A percentile compares a stretch with the other conserved stretches of the same genome.
Evolutionary conservation across 73 alveolate species (phyloP).

Genomic region (Paramecium bursaria): DNA sequence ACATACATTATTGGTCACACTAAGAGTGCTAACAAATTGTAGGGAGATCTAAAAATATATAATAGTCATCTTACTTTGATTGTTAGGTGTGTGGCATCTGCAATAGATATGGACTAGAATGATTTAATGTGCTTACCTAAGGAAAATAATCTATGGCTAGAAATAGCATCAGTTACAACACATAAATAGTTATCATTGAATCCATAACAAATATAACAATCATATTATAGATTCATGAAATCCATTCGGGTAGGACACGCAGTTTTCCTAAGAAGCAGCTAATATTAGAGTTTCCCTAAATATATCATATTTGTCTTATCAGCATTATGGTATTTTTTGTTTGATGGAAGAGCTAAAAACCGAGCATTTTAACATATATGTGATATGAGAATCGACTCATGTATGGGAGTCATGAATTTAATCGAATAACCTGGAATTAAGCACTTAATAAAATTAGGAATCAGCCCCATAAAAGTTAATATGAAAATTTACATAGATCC

Average conservation of each 20-base stretch:
- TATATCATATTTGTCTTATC: constrained; percentile 18
- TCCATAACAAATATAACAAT: constrained; percentile 15
- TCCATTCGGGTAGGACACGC: constrained; percentile 46
- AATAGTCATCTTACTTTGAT: constrained; percentile 36
- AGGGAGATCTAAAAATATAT: neutral
- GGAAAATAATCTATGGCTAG: neutral
- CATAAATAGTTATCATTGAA: constrained; percentile 1
- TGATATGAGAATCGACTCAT: constrained; percentile 33
- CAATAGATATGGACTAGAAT: constrained; percentile 23
- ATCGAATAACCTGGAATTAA: constrained; percentile 42
- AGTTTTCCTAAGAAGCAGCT: constrained; percentile 4
- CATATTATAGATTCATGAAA: constrained; percentile 54
- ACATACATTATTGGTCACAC: too few species aligned
- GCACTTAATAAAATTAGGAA: constrained; percentile 33
- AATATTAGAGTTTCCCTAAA: constrained; percentile 4
- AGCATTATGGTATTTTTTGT: constrained; percentile 33
- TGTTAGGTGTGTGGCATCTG: constrained; percentile 51
- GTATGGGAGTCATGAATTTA: constrained; percentile 43
- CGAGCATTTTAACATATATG: constrained; percentile 51
- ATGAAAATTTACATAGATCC: constrained; percentile 51
- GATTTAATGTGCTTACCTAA: constrained; percentile 17
- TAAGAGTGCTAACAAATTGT: too few species aligned
- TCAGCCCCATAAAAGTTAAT: constrained; percentile 23
- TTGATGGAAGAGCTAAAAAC: constrained; percentile 46
- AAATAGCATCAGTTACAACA: neutral